Conservation (phyloP, 805 yeast genomes). For the Cyberlindnera euphorbiae region DNA sequence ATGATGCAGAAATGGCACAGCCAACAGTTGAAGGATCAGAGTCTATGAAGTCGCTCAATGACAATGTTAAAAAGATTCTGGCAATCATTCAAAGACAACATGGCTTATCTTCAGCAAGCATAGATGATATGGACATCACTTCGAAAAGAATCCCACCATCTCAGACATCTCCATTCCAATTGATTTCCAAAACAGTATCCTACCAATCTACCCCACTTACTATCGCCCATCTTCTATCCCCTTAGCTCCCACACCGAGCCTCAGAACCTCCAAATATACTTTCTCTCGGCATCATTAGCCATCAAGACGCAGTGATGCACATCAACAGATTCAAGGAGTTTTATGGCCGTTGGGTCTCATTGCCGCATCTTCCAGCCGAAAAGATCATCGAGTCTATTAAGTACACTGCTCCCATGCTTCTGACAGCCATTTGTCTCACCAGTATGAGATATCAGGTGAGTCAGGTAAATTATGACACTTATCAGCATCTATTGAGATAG, state of each 20-base stretch:
- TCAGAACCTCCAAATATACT: constrained; percentile 42
- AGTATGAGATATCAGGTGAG: constrained; percentile 45
- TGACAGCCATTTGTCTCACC: constrained; percentile 62
- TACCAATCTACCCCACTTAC: constrained; percentile 15
- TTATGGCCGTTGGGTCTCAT: constrained; percentile 75
- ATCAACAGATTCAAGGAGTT: constrained; percentile 57
- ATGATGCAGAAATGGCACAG: constrained; percentile 10
- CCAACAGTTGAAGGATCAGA: constrained; percentile 13
- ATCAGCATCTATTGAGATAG: constrained; percentile 31
- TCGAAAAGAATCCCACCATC: constrained; percentile 26
- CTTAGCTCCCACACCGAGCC: constrained; percentile 7
- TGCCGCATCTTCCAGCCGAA: constrained; percentile 50
- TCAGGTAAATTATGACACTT: constrained; percentile 25
- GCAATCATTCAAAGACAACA: constrained; percentile 13
- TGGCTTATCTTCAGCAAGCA: constrained; percentile 2
- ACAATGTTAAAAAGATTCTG: constrained; percentile 15
- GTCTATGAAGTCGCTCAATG: constrained; percentile 5
- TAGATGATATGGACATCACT: constrained; percentile 8
- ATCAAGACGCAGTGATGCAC: constrained; percentile 43
- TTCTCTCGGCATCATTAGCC: constrained; percentile 42
- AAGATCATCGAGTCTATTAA: constrained; percentile 46
- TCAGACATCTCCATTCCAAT: constrained; percentile 20
- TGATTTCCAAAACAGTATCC: constrained; percentile 21
- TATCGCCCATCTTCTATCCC: constrained; percentile 14
- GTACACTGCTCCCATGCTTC: constrained; percentile 50